phyloP scores from a whole-genome alignment of 208 protist genomes.

The Trypanosoma mega region DNA sequence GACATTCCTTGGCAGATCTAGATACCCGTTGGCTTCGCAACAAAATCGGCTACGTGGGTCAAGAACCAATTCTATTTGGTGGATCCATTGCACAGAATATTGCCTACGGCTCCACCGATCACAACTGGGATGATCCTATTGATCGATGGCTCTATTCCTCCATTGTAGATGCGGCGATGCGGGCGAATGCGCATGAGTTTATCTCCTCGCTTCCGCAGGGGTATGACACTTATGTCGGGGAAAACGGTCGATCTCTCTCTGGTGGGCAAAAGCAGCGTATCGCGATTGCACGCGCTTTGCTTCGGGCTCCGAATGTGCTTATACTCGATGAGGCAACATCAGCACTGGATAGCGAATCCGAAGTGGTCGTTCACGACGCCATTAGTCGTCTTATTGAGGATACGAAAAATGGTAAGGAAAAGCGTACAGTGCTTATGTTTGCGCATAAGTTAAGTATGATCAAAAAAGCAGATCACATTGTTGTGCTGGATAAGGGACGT shows the following conservation, averaged over 20 bases:
- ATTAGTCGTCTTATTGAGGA: slow-evolving; percentile 75
- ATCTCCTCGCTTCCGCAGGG: slow-evolving; percentile 80
- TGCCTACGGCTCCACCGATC: slow-evolving; percentile 66
- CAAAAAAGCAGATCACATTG: slow-evolving; percentile 81
- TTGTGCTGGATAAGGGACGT: slow-evolving; percentile 81
- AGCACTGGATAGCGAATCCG: slow-evolving; percentile 88
- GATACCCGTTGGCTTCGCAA: slow-evolving; percentile 72
- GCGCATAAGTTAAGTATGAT: slow-evolving; percentile 90
- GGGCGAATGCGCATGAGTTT: slow-evolving; percentile 91
- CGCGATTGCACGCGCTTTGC: slow-evolving; percentile 89
- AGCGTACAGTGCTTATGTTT: slow-evolving; percentile 84
- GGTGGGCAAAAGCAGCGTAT: slow-evolving; percentile 95
- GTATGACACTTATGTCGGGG: slow-evolving; percentile 91
- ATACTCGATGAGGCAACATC: slow-evolving; percentile 94
- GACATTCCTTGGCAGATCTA: slow-evolving; percentile 54
- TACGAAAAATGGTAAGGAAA: slow-evolving; percentile 42
- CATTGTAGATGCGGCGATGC: slow-evolving; percentile 59
- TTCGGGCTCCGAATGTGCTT: slow-evolving; percentile 83
- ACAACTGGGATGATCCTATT: slow-evolving; percentile 76
- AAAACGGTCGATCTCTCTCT: slow-evolving; percentile 82
- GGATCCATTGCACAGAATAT: slow-evolving; percentile 91
- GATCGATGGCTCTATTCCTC: slow-evolving; percentile 72
- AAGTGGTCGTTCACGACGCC: slow-evolving; percentile 88
- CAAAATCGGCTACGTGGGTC: slow-evolving; percentile 79
- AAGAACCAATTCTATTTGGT: slow-evolving; percentile 86